These are phyloP conservation scores for Collybiopsis confluens DNA, from an alignment of 768 basidiomycete species.

Conservation along the genomic window DNA sequence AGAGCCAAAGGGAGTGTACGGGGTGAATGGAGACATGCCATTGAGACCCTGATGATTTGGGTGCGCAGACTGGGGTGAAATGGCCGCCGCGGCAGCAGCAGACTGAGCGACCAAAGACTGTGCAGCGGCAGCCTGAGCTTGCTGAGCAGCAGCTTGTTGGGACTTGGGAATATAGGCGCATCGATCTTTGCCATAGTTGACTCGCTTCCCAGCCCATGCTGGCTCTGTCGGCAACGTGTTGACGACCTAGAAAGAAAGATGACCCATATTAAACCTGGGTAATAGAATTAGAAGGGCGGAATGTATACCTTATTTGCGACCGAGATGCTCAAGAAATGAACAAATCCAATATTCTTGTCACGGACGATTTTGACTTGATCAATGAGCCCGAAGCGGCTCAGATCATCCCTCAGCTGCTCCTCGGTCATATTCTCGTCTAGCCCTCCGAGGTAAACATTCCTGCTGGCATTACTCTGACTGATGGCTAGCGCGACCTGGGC, in stretches of 20 bases:
- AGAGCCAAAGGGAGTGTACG: slow-evolving; percentile 51
- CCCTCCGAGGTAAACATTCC: slow-evolving; percentile 96
- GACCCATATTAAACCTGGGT: slow-evolving; percentile 5
- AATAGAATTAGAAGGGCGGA: slow-evolving; percentile 4
- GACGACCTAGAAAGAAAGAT: slow-evolving; percentile 61
- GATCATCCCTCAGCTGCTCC: slow-evolving; percentile 86
- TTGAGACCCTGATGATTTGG: slow-evolving; percentile 19
- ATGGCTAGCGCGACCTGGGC: slow-evolving; percentile 85
- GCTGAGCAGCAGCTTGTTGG: slow-evolving; percentile 84
- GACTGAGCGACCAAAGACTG: slow-evolving; percentile 59
- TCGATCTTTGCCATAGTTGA: slow-evolving; percentile 98
- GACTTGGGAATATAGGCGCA: slow-evolving; percentile 97
- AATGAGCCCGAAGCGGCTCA: slow-evolving; percentile 90
- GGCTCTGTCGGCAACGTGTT: slow-evolving; percentile 89
- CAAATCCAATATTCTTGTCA: slow-evolving; percentile 99
- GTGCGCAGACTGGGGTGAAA: slow-evolving; percentile 19
- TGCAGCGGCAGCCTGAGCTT: slow-evolving; percentile 82
- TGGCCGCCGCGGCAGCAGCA: slow-evolving; percentile 29
- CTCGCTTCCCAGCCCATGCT: slow-evolving; percentile 91
- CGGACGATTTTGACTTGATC: slow-evolving; percentile 99
- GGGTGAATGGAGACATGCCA: slow-evolving; percentile 38
- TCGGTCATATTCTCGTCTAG: slow-evolving; percentile 89
- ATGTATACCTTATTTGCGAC: slow-evolving; percentile 85
- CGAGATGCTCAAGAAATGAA: slow-evolving; percentile 94
- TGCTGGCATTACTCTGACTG: slow-evolving; percentile 84